These are phyloP conservation scores for Solioccasus polychromus DNA, from an alignment of 768 basidiomycete species.

Conservation along the genomic window DNA sequence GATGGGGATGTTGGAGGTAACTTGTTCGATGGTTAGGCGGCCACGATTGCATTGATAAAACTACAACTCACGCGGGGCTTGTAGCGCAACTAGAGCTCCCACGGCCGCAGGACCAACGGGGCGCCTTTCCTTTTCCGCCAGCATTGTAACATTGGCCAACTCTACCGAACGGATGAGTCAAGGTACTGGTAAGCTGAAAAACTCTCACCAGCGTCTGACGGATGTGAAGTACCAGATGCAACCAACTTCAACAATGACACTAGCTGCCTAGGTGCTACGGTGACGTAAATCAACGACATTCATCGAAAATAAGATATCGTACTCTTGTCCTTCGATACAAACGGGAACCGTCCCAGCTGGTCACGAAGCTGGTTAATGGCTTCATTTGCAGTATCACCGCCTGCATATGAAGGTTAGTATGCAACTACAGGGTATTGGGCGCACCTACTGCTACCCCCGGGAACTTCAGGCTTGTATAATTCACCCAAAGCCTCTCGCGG, in stretches of 20 bases:
- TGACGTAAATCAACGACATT: not conserved
- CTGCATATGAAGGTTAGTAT: no score
- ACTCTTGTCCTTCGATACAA: conserved; percentile 5
- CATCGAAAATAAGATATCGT: not conserved
- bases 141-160: not conserved
- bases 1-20: not conserved
- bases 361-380: not conserved
- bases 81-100: conserved; percentile 3
- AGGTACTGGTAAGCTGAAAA: not conserved
- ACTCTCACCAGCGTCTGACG: not conserved
- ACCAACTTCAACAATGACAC: conserved; percentile 1
- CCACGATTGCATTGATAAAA: not conserved
- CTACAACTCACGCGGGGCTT: not conserved
- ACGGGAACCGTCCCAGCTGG: not conserved
- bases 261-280: conserved; percentile 2
- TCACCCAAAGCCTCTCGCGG: not conserved
- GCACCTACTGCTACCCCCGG: not conserved
- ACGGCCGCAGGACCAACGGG: conserved; percentile 7
- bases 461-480: not conserved
- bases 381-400: not conserved
- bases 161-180: not conserved
- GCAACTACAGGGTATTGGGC: no score
- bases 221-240: not conserved
- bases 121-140: not conserved
- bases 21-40: not conserved